Conservation (phyloP, 345 rosid species). For the Boechera retrofracta region DNA sequence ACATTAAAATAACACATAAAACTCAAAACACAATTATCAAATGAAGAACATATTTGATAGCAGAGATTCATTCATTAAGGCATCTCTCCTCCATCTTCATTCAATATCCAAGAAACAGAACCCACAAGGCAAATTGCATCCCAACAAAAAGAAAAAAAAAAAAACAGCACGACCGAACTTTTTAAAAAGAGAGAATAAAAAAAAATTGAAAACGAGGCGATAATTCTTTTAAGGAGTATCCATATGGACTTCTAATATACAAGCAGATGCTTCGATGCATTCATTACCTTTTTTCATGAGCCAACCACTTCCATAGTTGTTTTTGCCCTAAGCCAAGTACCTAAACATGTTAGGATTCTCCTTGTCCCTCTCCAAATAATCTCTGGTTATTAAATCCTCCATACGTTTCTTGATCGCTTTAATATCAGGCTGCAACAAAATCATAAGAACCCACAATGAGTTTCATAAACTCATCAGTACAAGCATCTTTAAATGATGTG, state of each 20-base stretch:
- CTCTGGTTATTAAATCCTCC: constrained; percentile 87
- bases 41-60: not conserved
- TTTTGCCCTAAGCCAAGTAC: constrained; percentile 67
- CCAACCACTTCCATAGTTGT: constrained; percentile 16
- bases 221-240: not conserved
- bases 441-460: not conserved
- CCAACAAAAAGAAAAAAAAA: not conserved
- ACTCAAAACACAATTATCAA: not conserved
- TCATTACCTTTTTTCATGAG: not conserved
- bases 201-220: constrained; percentile 14
- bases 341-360: constrained; percentile 71
- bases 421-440: constrained; percentile 82
- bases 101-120: constrained; percentile 34
- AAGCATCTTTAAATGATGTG: not conserved
- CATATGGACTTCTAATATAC: constrained; percentile 43
- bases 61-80: constrained; percentile 34
- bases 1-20: not conserved
- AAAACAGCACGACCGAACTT: constrained; percentile 17
- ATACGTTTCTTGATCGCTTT: constrained; percentile 95
- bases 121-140: constrained; percentile 33
- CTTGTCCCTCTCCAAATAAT: constrained; percentile 90
- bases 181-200: not conserved
- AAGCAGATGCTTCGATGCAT: constrained; percentile 34
- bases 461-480: not conserved
- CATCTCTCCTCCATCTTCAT: constrained; percentile 29